Base-by-base conservation (phyloP, 2,329 filamentous ascomycete species). In the Fusarium sp. region DNA sequence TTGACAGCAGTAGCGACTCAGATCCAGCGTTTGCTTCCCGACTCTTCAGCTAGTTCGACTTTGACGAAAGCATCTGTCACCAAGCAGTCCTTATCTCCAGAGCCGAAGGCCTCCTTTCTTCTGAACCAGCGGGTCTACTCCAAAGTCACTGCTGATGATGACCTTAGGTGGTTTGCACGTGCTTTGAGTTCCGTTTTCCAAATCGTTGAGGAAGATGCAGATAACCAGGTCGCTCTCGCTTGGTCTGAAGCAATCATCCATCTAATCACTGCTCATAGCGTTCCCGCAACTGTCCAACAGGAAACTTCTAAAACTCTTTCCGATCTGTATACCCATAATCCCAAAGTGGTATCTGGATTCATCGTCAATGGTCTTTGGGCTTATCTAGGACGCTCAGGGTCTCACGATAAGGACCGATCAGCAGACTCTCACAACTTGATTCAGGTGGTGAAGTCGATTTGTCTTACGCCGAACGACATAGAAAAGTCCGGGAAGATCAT, bases 191-290 rank as follows among this genome's bases (percentile, higher is more conserved):
- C 87, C 23, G 77, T 89, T 14, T 83, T 87, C 14, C 73, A 80
- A 14, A 79, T 81, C 15, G 73, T 93, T 4, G 76, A 78, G 11
- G 79, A 83, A 25, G 77, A 81, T 11, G 73, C 78, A 4, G 69
- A 73, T 7, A 77, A 78, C 13, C 77, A 84, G 9, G 79, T 84
- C n/a, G 82, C 82, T 58, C 76, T 85, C 49, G 86, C 88, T 14
- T 99, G 94, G 95, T 88, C 91, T 13, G 91, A 96, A 69, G 88
- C 90, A 3, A 85, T 94, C 55, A 87, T 97, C n/a, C 96, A 90
- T 72, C 78, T 91, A 14, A 84, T 94, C 41, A 87, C 88, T 41
- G 87, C 88, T 2, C 77, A 85, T 13, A 79, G 75, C 11, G 79
- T 91, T 17, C 80, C 88, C 11, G 80, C 88, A 3, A 80, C 79